These are phyloP conservation scores for Kwoniella dejecticola DNA, from an alignment of 768 basidiomycete species.

Conservation along the genomic window DNA sequence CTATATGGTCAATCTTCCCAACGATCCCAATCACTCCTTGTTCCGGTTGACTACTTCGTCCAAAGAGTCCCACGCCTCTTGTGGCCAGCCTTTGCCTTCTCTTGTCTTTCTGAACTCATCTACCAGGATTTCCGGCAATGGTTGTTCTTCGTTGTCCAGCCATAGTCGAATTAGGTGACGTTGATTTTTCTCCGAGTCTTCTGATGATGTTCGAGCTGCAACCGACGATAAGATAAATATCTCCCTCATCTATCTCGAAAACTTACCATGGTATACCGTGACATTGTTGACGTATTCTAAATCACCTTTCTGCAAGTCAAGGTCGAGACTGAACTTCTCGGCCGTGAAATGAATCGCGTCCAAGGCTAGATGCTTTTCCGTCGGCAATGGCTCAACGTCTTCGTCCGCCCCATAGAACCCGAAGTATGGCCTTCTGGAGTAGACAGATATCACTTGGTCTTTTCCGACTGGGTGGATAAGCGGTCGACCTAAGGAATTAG, in stretches of 20 bases:
- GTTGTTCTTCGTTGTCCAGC: constrained; percentile 25
- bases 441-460: constrained; percentile 21
- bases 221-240: background rate
- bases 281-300: constrained; percentile 39
- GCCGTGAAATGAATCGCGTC: constrained; percentile 39
- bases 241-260: background rate
- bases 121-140: constrained; percentile 14
- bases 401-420: constrained; percentile 32
- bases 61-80: constrained; percentile 28
- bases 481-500: background rate
- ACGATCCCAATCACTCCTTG: too few species aligned
- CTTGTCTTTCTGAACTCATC: background rate
- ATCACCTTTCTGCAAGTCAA: constrained; percentile 35
- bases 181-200: constrained; percentile 27
- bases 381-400: constrained; percentile 22
- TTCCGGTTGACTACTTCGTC: background rate
- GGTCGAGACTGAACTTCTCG: constrained; percentile 32
- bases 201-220: constrained; percentile 27
- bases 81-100: constrained; percentile 20
- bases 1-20: too few species aligned
- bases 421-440: constrained; percentile 35
- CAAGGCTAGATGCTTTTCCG: constrained; percentile 34
- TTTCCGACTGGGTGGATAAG: constrained; percentile 1
- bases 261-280: constrained; percentile 32
- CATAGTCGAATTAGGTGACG: constrained; percentile 29